Evolutionary conservation across 768 basidiomycete genomes (phyloP).

Genomic region (Lentinula sp.): DNA sequence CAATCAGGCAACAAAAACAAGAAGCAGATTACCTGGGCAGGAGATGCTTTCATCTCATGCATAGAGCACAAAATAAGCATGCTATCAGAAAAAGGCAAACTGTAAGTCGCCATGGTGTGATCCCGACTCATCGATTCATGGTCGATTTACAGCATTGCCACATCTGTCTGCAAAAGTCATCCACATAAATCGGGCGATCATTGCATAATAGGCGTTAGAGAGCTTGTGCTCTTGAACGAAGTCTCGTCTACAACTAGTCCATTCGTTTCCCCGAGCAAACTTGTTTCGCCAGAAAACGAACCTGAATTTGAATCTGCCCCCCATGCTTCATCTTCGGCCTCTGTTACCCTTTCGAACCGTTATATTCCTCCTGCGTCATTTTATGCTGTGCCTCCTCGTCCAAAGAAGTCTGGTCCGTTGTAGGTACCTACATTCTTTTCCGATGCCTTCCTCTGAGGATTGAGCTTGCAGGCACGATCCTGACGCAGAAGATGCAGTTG

Average conservation of each 20-base stretch:
- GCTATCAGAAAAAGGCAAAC: conserved; percentile 64
- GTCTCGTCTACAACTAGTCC: conserved; percentile 46
- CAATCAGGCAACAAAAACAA: conserved; percentile 58
- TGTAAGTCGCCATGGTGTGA: conserved; percentile 34
- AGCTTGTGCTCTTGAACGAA: conserved; percentile 53
- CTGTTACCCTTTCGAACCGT: conserved; percentile 14
- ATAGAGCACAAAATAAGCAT: conserved; percentile 47
- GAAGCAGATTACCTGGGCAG: conserved; percentile 88
- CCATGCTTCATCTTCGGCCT: background rate
- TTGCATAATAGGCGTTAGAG: conserved; percentile 48
- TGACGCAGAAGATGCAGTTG: conserved; percentile 64
- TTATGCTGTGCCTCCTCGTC: conserved; percentile 43
- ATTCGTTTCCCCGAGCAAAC: conserved; percentile 22
- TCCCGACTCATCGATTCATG: background rate
- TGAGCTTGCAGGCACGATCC: conserved; percentile 63
- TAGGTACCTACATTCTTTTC: conserved; percentile 23
- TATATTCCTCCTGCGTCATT: conserved; percentile 58
- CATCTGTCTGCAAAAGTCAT: conserved; percentile 54
- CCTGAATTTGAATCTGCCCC: conserved; percentile 12
- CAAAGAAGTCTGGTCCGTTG: conserved; percentile 37
- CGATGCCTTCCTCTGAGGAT: background rate
- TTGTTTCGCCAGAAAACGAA: background rate
- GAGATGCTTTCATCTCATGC: conserved; percentile 58
- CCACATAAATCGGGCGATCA: conserved; percentile 39
- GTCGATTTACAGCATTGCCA: conserved; percentile 45